Evolutionary conservation across 2,329 filamentous ascomycete species (phyloP), one percentile per base, ranked within the genome.

Genomic region (Diaporthe eres): DNA sequence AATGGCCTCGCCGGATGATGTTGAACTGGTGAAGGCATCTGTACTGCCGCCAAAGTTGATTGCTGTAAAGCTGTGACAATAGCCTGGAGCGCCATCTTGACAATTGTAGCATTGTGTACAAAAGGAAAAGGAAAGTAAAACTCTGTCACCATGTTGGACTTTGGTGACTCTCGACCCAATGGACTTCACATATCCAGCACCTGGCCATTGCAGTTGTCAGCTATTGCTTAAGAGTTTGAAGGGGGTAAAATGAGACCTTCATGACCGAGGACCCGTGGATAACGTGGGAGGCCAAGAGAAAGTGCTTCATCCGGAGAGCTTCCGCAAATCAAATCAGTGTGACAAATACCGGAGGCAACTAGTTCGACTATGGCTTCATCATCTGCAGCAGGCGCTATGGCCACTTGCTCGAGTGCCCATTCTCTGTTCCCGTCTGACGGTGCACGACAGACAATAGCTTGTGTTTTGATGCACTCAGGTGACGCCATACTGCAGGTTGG

Each of bases 311-410:
- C 55, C 28, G 55, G 55, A 19, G 7, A 4, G 55, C 55, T 58
- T 31, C 55, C 55, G 28, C 55, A 58, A 4, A 58, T 58, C 3
- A 58, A 58, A 22, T 58, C 55, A 58, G 55, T 58, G 55, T 58
- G 55, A 34, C 55, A 58, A 9, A 58, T 58, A 28, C 55, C 55
- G 28, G 55, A 12, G 55, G 55, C 55, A 9, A 58, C 55, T 2
- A 58, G 4, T 31, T 58, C 55, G 10, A 58, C 55, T 13, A 34
- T 17, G 55, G 17, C 55, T 58, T 58, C 55, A 15, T 58, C 55
- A 31, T 58, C 55, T 58, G 28, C 55, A 19, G 55, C 28, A 34
- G 55, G 55, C 7, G 55, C 28, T 10, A 58, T 28, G 15, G 28
- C 15, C 55, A 58, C 55, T 13, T 58, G 19, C 55, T 58, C 55